A percentile compares a stretch with the other conserved stretches of the same genome.
Conservation (phyloP, 768 basidiomycete genomes). For the Russula compacta region DNA sequence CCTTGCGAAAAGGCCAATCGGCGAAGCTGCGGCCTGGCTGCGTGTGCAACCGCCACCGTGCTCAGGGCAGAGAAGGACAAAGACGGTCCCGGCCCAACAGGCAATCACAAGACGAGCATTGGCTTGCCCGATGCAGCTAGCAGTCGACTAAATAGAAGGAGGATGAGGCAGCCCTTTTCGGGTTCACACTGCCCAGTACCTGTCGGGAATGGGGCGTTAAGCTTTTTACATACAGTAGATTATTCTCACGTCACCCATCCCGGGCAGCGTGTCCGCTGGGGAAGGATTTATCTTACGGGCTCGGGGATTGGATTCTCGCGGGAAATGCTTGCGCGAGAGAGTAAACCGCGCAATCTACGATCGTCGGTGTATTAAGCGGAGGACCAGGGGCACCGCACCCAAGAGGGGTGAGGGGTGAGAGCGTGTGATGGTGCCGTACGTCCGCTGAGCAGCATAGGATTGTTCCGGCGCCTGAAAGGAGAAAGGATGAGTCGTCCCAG, state of each 20-base stretch:
- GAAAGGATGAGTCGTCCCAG: neutral
- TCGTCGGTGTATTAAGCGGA: neutral
- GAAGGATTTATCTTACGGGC: neutral
- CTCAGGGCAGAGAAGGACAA: conserved; percentile 4
- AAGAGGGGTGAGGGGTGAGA: neutral
- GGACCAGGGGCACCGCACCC: neutral
- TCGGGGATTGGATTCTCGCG: neutral
- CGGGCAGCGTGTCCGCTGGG: neutral
- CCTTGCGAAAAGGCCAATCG: conserved; percentile 4
- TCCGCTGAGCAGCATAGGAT: too few relatives aligned
- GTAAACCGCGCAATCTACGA: neutral
- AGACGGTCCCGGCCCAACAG: conserved; percentile 3
- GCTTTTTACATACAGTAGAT: conserved; percentile 11
- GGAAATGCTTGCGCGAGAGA: neutral
- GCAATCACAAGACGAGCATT: conserved; percentile 12
- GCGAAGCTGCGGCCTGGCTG: conserved; percentile 11
- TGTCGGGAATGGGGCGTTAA: conserved; percentile 11
- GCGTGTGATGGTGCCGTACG: neutral
- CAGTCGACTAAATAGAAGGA: conserved; percentile 14
- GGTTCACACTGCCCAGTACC: conserved; percentile 13
- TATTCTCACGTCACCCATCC: conserved; percentile 12
- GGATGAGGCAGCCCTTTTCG: conserved; percentile 4
- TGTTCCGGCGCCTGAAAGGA: neutral
- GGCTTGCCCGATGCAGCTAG: conserved; percentile 13
- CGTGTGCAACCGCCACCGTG: conserved; percentile 3